Conservation (phyloP, 208 protist genomes). For the Crithidia brevicula region DNA sequence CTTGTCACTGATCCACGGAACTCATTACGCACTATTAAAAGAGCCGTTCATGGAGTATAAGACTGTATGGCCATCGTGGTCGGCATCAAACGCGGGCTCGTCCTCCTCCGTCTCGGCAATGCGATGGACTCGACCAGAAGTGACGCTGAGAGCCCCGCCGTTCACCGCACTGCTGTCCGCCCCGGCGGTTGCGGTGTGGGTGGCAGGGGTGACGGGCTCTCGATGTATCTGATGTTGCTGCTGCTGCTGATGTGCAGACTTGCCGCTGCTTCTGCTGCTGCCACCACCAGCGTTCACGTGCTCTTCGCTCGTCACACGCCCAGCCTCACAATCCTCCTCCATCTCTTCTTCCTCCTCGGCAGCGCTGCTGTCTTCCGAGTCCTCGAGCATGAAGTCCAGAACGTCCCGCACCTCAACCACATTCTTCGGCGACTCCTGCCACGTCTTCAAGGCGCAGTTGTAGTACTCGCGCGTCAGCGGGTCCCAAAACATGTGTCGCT, state of each 20-base stretch:
- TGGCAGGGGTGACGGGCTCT: too few species aligned
- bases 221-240: too few species aligned
- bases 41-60: background rate
- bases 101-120: background rate
- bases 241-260: background rate
- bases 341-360: background rate
- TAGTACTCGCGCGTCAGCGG: conserved; percentile 77
- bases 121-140: background rate
- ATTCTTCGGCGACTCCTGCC: conserved; percentile 65
- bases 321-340: background rate
- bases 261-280: conserved; percentile 2
- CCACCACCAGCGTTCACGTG: background rate
- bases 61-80: background rate
- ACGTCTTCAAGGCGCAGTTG: conserved; percentile 59
- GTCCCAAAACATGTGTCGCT: conserved; percentile 82
- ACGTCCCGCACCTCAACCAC: conserved; percentile 44
- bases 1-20: too few species aligned
- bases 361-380: background rate
- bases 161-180: background rate
- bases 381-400: conserved; percentile 18
- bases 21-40: background rate
- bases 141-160: background rate
- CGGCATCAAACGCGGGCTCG: background rate
- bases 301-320: background rate
- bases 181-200: background rate